Evolutionary conservation across 208 protist species (phyloP).

Genomic region (Trypanosoma conorhini): DNA sequence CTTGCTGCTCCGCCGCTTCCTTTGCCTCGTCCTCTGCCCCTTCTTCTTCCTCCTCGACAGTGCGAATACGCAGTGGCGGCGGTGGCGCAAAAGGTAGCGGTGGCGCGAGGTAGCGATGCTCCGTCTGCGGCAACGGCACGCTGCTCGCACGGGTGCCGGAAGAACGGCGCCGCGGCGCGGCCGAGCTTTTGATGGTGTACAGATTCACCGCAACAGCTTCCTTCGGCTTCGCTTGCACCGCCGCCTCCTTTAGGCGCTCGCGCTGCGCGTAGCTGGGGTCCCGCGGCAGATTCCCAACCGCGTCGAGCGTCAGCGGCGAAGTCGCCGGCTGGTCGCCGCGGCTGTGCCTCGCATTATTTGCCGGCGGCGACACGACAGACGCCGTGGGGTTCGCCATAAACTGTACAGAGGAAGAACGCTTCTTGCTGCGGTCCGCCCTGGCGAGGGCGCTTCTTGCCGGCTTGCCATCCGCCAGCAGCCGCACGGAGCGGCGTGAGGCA

Average conservation of each 20-base stretch:
- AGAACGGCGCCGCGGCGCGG: conserved; percentile 7
- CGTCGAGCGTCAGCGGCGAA: conserved; percentile 65
- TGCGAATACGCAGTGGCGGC: conserved; percentile 62
- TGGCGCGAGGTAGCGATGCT: conserved; percentile 35
- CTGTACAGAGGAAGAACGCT: conserved; percentile 64
- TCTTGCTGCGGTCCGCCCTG: conserved; percentile 33
- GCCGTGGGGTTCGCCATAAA: conserved; percentile 38
- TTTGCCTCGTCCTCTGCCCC: not conserved
- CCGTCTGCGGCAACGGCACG: conserved; percentile 32
- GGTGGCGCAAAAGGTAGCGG: conserved; percentile 39
- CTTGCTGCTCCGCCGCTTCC: conserved; percentile 1
- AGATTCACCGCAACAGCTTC: conserved; percentile 35
- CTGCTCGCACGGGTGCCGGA: conserved; percentile 43
- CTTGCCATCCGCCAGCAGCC: not conserved
- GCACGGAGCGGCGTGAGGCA: conserved; percentile 26
- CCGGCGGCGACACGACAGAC: conserved; percentile 5
- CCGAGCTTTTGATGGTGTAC: conserved; percentile 21
- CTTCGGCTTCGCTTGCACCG: not conserved
- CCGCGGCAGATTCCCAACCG: conserved; percentile 48
- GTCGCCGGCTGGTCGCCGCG: not conserved
- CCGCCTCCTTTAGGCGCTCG: conserved; percentile 26
- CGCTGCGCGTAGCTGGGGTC: conserved; percentile 41
- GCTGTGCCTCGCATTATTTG: not conserved
- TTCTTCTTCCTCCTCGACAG: conserved; percentile 53
- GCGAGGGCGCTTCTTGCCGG: conserved; percentile 45